Evolutionary conservation across 1,284 basidiomycete genomes (phyloP).

Genomic region (Trametes hirsuta): DNA sequence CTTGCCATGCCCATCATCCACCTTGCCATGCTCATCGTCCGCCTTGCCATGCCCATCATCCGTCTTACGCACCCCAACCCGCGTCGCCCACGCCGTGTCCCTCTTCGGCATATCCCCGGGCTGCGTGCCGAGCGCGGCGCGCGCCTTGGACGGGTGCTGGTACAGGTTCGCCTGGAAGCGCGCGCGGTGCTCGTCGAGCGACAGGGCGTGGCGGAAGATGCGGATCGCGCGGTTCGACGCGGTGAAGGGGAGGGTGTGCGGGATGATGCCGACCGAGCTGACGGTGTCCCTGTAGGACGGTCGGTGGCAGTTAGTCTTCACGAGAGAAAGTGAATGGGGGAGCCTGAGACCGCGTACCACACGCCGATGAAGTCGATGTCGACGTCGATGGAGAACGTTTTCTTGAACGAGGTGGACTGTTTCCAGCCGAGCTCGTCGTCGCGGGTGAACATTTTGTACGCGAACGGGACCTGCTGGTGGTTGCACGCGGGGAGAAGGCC

Average conservation of each 20-base stretch:
- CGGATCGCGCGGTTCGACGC: constrained; percentile 59
- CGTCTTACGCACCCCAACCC: neutral
- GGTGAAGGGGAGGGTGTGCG: constrained; percentile 54
- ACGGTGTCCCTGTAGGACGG: constrained; percentile 48
- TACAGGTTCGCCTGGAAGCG: constrained; percentile 59
- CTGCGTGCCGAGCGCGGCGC: constrained; percentile 42
- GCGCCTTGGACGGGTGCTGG: constrained; percentile 27
- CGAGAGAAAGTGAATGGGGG: neutral
- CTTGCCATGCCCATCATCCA: neutral
- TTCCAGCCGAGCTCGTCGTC: constrained; percentile 38
- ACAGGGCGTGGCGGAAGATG: constrained; percentile 67
- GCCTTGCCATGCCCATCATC: neutral
- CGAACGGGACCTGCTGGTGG: constrained; percentile 49
- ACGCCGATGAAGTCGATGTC: constrained; percentile 57
- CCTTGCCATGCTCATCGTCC: neutral
- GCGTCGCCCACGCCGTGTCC: constrained; percentile 22
- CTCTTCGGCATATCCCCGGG: constrained; percentile 48
- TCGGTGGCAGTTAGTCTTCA: neutral
- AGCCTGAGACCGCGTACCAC: constrained; percentile 40
- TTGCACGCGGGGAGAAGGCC: constrained; percentile 60
- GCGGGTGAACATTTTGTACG: constrained; percentile 45
- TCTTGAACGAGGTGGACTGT: constrained; percentile 43
- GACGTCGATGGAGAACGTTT: constrained; percentile 50
- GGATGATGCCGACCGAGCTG: constrained; percentile 50
- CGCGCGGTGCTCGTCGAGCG: constrained; percentile 68